A percentile compares a stretch with the other conserved stretches of the same genome.
Conservation (phyloP, 2,329 filamentous ascomycete genomes). For the Sporothrix humicola region DNA sequence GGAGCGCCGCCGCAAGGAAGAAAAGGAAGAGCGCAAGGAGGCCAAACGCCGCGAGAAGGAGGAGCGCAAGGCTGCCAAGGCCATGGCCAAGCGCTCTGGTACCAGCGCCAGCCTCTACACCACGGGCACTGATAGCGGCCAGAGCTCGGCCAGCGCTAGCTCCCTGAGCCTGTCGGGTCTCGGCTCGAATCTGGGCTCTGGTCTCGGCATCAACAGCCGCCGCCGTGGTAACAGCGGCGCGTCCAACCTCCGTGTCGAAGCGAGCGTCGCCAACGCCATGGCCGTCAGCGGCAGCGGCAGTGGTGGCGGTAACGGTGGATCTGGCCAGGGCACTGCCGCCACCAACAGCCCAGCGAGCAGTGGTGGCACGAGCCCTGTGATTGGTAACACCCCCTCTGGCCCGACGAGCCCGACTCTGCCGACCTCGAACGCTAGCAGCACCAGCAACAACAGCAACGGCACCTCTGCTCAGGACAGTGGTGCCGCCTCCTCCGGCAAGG, state of each 20-base stretch:
- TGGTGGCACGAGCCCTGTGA: conserved; percentile 29
- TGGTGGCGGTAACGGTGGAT: conserved; percentile 30
- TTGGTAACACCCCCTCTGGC: neutral
- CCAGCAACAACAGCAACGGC: no score
- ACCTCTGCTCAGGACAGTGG: conserved; percentile 11
- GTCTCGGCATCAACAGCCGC: conserved; percentile 48
- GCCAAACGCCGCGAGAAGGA: conserved; percentile 86
- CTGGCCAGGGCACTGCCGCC: conserved; percentile 1
- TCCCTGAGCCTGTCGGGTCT: conserved; percentile 67
- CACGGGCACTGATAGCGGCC: conserved; percentile 46
- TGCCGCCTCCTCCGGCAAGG: conserved; percentile 58
- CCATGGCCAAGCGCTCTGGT: conserved; percentile 51
- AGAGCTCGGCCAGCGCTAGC: conserved; percentile 65
- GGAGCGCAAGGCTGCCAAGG: conserved; percentile 77
- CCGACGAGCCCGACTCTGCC: conserved; percentile 17
- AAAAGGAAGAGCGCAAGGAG: conserved; percentile 80
- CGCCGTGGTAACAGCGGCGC: conserved; percentile 64
- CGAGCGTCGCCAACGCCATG: conserved; percentile 55
- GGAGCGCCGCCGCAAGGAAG: conserved; percentile 83
- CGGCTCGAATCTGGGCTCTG: conserved; percentile 62
- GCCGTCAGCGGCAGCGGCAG: conserved; percentile 44
- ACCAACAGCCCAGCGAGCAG: conserved; percentile 12
- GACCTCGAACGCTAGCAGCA: no score
- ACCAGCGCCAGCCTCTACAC: conserved; percentile 51
- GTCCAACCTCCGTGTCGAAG: conserved; percentile 65